Percentiles rank a stretch among this genome's conserved stretches.
Conservation (phyloP, 1,284 basidiomycete genomes). For the Mrakiaceae sp. region DNA sequence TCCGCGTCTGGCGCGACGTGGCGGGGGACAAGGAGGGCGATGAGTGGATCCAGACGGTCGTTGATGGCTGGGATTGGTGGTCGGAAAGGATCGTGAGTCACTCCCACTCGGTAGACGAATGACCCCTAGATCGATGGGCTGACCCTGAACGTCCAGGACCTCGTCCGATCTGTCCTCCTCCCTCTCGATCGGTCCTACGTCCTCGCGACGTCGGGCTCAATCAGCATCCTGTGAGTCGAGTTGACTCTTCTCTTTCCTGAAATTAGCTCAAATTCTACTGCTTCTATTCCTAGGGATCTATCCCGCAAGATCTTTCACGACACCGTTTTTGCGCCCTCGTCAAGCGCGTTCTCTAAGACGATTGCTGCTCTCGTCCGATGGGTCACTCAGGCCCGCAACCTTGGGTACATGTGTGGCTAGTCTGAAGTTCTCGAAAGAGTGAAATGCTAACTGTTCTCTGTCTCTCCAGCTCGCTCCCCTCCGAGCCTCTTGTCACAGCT, state of each 20-base stretch:
- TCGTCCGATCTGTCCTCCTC: neutral
- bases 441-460: neutral
- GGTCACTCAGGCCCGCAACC: neutral
- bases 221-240: neutral
- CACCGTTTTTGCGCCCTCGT: slow-evolving; percentile 1
- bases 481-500: neutral
- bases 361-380: slow-evolving; percentile 1
- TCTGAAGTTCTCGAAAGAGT: too few species aligned
- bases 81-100: neutral
- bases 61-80: slow-evolving; percentile 9
- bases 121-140: too few species aligned
- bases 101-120: too few species aligned
- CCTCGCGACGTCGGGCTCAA: neutral
- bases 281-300: neutral
- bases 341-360: neutral
- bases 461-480: neutral
- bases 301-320: neutral
- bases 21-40: neutral
- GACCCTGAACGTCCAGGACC: neutral
- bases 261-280: too few species aligned
- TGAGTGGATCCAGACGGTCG: neutral
- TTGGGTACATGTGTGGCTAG: neutral
- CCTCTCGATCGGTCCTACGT: slow-evolving; percentile 4
- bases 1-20: neutral
- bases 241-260: neutral